A percentile compares a stretch with the other conserved stretches of the same genome.
Conservation (phyloP, 305 asterid species). For the Fraxinus nigra region DNA sequence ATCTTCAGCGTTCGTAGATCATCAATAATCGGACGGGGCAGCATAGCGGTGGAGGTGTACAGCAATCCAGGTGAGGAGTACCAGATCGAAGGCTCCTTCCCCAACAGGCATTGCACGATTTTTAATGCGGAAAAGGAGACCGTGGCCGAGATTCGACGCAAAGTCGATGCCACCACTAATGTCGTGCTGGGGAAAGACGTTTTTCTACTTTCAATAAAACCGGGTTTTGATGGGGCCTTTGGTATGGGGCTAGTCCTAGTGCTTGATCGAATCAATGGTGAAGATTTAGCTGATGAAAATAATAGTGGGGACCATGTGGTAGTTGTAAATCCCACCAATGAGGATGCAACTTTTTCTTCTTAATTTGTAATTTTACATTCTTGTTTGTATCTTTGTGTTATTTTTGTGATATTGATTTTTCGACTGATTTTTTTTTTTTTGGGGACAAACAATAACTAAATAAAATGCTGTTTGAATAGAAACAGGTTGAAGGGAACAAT, state of each 20-base stretch:
- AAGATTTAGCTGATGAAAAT: slow-evolving; percentile 16
- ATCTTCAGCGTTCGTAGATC: slow-evolving; percentile 63
- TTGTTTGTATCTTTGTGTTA: not conserved
- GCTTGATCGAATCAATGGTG: slow-evolving; percentile 57
- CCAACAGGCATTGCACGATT: slow-evolving; percentile 50
- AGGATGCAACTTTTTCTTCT: slow-evolving; percentile 17
- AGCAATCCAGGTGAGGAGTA: slow-evolving; percentile 47
- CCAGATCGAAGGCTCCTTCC: slow-evolving; percentile 63
- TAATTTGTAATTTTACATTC: not conserved
- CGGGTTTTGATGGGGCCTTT: slow-evolving; percentile 65
- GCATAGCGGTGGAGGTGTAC: slow-evolving; percentile 55
- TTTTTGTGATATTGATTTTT: not conserved
- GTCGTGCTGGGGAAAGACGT: slow-evolving; percentile 70
- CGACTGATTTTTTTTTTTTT: not conserved
- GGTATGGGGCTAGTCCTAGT: slow-evolving; percentile 71
- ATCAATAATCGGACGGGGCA: slow-evolving; percentile 58
- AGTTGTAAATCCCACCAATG: slow-evolving; percentile 25
- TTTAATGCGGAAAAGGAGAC: slow-evolving; percentile 31
- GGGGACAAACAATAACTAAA: not conserved
- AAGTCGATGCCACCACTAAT: slow-evolving; percentile 51
- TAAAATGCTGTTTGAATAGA: too few species aligned
- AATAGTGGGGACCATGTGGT: not conserved
- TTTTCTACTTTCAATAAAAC: slow-evolving; percentile 38
- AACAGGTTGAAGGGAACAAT: not conserved
- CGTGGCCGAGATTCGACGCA: slow-evolving; percentile 75